These are phyloP conservation scores for Elaeagnus macrophylla DNA, from an alignment of 306 rosid genomes.

Conservation along the genomic window DNA sequence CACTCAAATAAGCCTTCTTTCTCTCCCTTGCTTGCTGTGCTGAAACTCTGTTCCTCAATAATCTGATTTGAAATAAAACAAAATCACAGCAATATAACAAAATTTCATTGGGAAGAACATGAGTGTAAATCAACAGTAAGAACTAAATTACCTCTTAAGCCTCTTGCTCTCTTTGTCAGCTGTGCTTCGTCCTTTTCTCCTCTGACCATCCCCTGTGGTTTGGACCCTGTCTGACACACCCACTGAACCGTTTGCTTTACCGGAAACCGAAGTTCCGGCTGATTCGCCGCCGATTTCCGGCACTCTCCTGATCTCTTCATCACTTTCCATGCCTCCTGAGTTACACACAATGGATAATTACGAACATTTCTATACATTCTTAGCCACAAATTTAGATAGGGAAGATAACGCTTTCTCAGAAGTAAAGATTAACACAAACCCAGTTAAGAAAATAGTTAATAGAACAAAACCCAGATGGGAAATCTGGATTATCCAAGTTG, in stretches of 20 bases:
- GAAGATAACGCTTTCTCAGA: too few species aligned
- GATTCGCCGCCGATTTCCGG: slow-evolving; percentile 90
- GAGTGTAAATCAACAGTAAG: too few species aligned
- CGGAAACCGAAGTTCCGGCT: slow-evolving; percentile 71
- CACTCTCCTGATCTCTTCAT: slow-evolving; percentile 94
- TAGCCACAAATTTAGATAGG: too few species aligned
- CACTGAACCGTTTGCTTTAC: slow-evolving; percentile 40
- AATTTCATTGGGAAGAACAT: too few species aligned
- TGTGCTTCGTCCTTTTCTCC: slow-evolving; percentile 80
- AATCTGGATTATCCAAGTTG: too few species aligned
- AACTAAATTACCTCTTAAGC: slow-evolving; percentile 85
- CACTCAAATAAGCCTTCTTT: slow-evolving; percentile 80
- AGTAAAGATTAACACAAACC: too few species aligned
- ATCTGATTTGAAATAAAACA: slow-evolving; percentile 31
- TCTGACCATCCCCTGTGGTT: slow-evolving; percentile 57
- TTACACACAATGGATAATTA: too few species aligned
- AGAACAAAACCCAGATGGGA: too few species aligned
- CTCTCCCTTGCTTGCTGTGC: slow-evolving; percentile 99
- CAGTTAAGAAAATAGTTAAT: too few species aligned
- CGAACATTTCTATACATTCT: too few species aligned
- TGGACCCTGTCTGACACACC: slow-evolving; percentile 61
- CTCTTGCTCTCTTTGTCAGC: slow-evolving; percentile 95
- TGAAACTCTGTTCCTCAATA: slow-evolving; percentile 90
- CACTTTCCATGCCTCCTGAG: slow-evolving; percentile 86
- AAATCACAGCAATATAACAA: slow-evolving; percentile 2